Conservation (phyloP, 352 stramenopile species). For the Globisporangium okanoganense region DNA sequence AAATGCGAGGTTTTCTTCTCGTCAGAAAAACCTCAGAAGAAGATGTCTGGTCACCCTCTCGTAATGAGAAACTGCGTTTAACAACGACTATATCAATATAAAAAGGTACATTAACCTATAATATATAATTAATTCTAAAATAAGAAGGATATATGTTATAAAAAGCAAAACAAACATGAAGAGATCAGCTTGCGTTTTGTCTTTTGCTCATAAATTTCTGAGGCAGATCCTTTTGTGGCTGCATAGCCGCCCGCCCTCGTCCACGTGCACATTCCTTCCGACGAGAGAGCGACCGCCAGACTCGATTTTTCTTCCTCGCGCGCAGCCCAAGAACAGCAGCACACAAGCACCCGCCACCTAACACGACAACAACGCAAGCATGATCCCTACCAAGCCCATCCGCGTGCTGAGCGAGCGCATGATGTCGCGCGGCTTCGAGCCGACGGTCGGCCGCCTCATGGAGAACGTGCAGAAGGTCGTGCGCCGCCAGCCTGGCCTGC, state of each 20-base stretch:
- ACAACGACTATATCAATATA: not conserved
- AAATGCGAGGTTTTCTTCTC: too few relatives aligned
- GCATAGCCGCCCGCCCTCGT: not conserved
- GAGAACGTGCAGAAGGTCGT: constrained; percentile 80
- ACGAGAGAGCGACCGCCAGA: constrained; percentile 1
- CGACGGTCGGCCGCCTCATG: constrained; percentile 75
- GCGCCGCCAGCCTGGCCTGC: constrained; percentile 60
- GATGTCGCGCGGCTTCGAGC: constrained; percentile 81
- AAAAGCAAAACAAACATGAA: too few relatives aligned
- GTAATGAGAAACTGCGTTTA: not conserved
- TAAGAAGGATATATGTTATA: too few relatives aligned
- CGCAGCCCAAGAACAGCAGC: not conserved
- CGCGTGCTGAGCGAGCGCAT: constrained; percentile 82
- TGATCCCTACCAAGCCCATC: constrained; percentile 54
- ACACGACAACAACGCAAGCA: constrained; percentile 3
- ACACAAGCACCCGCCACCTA: not conserved
- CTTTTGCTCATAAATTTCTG: constrained; percentile 5
- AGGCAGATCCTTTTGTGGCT: constrained; percentile 4
- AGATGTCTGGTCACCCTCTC: too few relatives aligned
- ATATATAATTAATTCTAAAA: too few relatives aligned
- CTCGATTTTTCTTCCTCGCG: constrained; percentile 1
- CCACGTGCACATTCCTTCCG: not conserved
- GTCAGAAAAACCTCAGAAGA: too few relatives aligned
- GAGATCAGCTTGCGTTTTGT: not conserved
- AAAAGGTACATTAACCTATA: not conserved